Evolutionary conservation across 73 alveolate species (phyloP).

Genomic region (Tetrahymena borealis): DNA sequence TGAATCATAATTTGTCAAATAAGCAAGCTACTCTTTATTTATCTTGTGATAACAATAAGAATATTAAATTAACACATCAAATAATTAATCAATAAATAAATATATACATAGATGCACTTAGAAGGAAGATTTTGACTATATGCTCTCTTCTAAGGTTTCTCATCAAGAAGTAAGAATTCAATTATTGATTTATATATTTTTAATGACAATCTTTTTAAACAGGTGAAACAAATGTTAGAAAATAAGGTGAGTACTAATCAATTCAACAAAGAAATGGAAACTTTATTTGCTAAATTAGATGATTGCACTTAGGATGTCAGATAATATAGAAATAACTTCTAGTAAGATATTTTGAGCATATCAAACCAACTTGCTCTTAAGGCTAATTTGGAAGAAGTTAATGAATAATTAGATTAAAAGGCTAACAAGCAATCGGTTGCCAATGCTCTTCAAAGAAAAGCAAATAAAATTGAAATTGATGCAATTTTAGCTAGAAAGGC

Average conservation of each 20-base stretch:
- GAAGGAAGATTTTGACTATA: neutral
- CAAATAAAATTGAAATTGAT: conserved; percentile 46
- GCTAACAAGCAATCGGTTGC: conserved; percentile 58
- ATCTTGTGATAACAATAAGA: no score
- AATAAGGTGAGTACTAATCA: neutral
- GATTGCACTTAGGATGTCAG: neutral
- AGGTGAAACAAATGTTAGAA: neutral
- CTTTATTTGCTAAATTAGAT: neutral
- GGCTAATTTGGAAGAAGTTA: conserved; percentile 58
- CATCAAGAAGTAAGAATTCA: neutral
- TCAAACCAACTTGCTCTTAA: conserved; percentile 5
- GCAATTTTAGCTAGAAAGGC: conserved; percentile 51
- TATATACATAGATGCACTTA: neutral
- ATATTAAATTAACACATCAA: no score
- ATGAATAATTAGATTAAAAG: conserved; percentile 29
- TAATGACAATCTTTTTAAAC: neutral
- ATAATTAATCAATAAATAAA: no score
- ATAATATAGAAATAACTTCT: neutral
- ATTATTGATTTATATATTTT: neutral
- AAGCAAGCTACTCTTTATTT: neutral
- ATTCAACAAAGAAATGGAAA: neutral
- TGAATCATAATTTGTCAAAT: neutral
- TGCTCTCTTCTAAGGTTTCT: neutral
- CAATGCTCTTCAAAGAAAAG: conserved; percentile 50
- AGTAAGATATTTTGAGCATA: neutral